Base-by-base conservation (phyloP, 208 protist genomes). In the Novymonas esmeraldas region DNA sequence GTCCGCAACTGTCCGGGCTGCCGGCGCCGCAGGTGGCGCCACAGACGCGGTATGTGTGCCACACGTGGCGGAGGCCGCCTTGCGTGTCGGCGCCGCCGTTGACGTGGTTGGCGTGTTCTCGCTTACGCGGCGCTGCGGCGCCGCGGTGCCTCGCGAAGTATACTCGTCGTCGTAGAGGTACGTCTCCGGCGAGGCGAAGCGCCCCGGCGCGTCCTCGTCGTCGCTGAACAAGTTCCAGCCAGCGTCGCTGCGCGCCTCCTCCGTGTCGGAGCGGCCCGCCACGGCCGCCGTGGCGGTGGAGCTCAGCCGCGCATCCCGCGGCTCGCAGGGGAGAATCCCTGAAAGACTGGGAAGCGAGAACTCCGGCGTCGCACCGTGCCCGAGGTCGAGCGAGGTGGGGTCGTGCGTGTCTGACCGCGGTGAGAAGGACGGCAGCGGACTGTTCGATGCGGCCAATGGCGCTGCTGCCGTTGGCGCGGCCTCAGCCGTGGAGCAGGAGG, bases 291-390 rank as follows among this genome's bases (percentile, higher is more conserved):
- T 42, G 5, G 59, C 10, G n/a, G n/a, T n/a, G n/a, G n/a, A n/a
- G n/a, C n/a, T n/a, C 22, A 34, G 45, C 9, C 20, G 44, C 29
- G 16, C 16, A 20, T 42, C 36, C 45, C 28, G 26, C 22, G 26
- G 45, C 9, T 2, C 29, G 29, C 26, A 38, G 33, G 16, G 3
- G 22, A 26, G 31, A 28, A 42, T 18, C 20, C 29, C 29, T 16
- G 45, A 38, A 5, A 54, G 9, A 33, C 44, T 54, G 4, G 59
- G 44, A 18, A 29, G 31, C 28, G 29, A 64, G 59, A 41, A 42
- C 14, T 44, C 39, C 1, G 44, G 28, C 29, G 20, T 31, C 59
- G 29, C 38, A 6, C 39, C 59, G n/a, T n/a, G 59, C 22, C 59
- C 10, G 29, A 52, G 24, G 6, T 52, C 42, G 5, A 44, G n/a